Percentiles rank a stretch among this genome's conserved stretches.
These are phyloP conservation scores for Marsdenia floribunda DNA, from an alignment of 257 asterid species.

Conservation along the genomic window DNA sequence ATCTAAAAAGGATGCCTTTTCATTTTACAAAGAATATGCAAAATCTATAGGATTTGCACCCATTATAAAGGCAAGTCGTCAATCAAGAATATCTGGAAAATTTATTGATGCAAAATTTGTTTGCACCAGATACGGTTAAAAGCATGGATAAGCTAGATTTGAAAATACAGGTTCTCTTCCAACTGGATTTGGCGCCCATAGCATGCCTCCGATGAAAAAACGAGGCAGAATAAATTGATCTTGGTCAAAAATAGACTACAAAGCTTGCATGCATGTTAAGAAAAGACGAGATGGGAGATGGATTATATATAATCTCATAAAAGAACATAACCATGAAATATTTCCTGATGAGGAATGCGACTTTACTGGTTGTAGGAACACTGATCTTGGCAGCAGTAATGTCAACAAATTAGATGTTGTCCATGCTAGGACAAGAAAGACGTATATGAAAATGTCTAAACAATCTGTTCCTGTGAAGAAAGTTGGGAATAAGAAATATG, in stretches of 20 bases:
- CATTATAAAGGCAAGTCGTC: constrained; percentile 52
- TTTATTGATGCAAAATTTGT: constrained; percentile 56
- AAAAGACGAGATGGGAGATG: constrained; percentile 49
- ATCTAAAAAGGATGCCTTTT: constrained; percentile 52
- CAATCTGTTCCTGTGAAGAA: constrained; percentile 21
- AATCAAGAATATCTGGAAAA: constrained; percentile 48
- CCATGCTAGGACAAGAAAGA: constrained; percentile 23
- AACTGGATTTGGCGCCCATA: constrained; percentile 15
- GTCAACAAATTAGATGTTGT: constrained; percentile 11
- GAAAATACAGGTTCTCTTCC: constrained; percentile 24
- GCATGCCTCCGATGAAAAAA: constrained; percentile 31
- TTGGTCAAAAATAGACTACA: constrained; percentile 54
- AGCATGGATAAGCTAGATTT: constrained; percentile 22
- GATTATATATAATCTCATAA: constrained; percentile 29
- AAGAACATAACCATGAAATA: constrained; percentile 52
- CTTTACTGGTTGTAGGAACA: constrained; percentile 13
- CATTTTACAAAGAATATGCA: constrained; percentile 42
- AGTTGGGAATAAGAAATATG: constrained; percentile 18
- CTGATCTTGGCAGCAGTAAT: constrained; percentile 15
- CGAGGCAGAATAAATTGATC: constrained; percentile 47
- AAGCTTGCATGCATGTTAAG: constrained; percentile 59
- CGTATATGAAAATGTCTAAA: constrained; percentile 6
- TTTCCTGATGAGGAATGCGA: constrained; percentile 22
- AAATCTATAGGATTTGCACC: constrained; percentile 36
- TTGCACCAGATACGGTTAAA: constrained; percentile 44